Evolutionary conservation across 345 rosid genomes (phyloP).

Genomic region (Eucalyptus erythrocorys): DNA sequence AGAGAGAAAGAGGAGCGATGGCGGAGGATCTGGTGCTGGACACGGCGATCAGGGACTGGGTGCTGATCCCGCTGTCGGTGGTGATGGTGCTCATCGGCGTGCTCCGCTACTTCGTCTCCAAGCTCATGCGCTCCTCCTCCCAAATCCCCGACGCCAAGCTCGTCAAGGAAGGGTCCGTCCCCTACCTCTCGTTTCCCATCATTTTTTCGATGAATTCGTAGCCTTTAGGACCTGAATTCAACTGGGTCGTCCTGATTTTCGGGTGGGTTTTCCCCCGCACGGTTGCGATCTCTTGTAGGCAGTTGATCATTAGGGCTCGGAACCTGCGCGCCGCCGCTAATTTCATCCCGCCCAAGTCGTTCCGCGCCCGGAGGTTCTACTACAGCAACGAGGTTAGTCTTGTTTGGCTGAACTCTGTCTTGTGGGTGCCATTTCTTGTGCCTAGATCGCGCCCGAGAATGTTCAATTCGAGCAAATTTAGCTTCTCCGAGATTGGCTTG

Average conservation of each 20-base stretch:
- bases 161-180: slow-evolving; percentile 73
- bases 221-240: neutral
- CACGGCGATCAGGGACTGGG: slow-evolving; percentile 97
- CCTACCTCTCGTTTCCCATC: neutral
- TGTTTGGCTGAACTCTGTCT: neutral
- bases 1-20: slow-evolving; percentile 27
- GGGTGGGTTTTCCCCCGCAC: neutral
- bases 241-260: neutral
- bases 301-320: slow-evolving; percentile 81
- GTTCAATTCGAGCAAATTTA: neutral
- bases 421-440: neutral
- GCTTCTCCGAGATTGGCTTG: neutral
- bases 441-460: neutral
- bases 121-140: slow-evolving; percentile 83
- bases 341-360: slow-evolving; percentile 76
- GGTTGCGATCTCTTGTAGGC: slow-evolving; percentile 20
- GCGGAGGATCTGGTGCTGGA: slow-evolving; percentile 95
- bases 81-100: slow-evolving; percentile 94
- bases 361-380: slow-evolving; percentile 76
- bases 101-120: slow-evolving; percentile 78
- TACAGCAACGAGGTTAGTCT: slow-evolving; percentile 75
- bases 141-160: slow-evolving; percentile 74
- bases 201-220: neutral
- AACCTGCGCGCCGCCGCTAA: slow-evolving; percentile 80
- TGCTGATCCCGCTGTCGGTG: slow-evolving; percentile 77